Evolutionary conservation across 768 basidiomycete genomes (phyloP).

Genomic region (Amanita molliuscula): DNA sequence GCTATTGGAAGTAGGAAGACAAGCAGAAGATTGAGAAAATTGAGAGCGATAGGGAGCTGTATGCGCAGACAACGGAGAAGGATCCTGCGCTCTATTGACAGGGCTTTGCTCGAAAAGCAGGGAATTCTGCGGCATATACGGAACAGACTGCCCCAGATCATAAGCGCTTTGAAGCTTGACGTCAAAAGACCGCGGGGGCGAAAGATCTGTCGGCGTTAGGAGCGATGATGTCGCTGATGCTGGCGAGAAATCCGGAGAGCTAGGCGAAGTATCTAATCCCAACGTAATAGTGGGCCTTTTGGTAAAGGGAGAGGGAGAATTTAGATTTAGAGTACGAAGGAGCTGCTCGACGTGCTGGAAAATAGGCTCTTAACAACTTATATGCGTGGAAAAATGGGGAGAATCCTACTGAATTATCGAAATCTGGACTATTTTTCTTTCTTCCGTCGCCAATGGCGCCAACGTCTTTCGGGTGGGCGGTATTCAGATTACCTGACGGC

Average conservation of each 20-base stretch:
- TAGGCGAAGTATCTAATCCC: conserved; percentile 35
- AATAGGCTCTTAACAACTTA: conserved; percentile 12
- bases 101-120: conserved; percentile 26
- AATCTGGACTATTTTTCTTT: conserved; percentile 48
- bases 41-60: conserved; percentile 6
- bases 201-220: conserved; percentile 66
- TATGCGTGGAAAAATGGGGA: conserved; percentile 11
- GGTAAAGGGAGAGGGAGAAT: conserved; percentile 53
- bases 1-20: conserved; percentile 12
- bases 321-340: conserved; percentile 68
- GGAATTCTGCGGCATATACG: conserved; percentile 34
- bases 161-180: conserved; percentile 42
- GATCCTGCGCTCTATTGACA: conserved; percentile 3
- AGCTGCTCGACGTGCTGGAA: conserved; percentile 72
- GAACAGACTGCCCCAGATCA: conserved; percentile 34
- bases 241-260: conserved; percentile 64
- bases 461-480: conserved; percentile 33
- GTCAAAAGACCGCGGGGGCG: conserved; percentile 54
- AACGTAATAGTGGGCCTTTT: conserved; percentile 33
- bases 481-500: conserved; percentile 22
- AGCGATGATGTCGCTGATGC: conserved; percentile 62
- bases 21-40: conserved; percentile 8
- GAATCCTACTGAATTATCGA: conserved; percentile 40
- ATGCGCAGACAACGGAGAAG: conserved; percentile 7
- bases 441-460: conserved; percentile 78